phyloP scores from a whole-genome alignment of 1,284 basidiomycete genomes.

The Phellinidium pouzarii region DNA sequence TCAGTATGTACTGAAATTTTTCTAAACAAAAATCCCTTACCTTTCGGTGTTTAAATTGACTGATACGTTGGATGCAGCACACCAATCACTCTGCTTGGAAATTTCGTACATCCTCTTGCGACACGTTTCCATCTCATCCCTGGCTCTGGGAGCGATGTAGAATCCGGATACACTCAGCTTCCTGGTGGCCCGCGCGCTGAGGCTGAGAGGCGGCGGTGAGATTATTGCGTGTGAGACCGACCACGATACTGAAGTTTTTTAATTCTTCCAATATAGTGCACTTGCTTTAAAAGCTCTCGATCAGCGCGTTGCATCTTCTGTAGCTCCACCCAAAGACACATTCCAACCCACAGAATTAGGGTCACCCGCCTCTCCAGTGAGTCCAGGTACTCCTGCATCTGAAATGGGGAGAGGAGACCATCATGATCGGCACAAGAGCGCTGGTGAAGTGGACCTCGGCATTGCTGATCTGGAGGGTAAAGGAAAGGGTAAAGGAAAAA shows the following conservation, averaged over 20 bases:
- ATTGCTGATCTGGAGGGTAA: slow-evolving; percentile 19
- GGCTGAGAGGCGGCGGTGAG: slow-evolving; percentile 84
- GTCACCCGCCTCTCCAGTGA: slow-evolving; percentile 24
- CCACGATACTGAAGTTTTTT: slow-evolving; percentile 9
- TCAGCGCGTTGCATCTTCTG: slow-evolving; percentile 73
- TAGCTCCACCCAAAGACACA: slow-evolving; percentile 35
- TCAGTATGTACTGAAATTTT: slow-evolving; percentile 60
- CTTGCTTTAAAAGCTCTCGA: slow-evolving; percentile 95
- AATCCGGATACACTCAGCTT: slow-evolving; percentile 69
- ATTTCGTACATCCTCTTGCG: slow-evolving; percentile 63
- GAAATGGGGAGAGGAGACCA: slow-evolving; percentile 30
- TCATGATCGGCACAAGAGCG: slow-evolving; percentile 23
- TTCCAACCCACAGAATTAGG: slow-evolving; percentile 30
- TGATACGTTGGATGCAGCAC: slow-evolving; percentile 33
- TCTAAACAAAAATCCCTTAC: slow-evolving; percentile 39
- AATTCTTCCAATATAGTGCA: slow-evolving; percentile 44
- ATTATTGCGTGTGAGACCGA: slow-evolving; percentile 13
- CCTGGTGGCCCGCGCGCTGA: slow-evolving; percentile 87
- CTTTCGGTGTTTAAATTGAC: no score
- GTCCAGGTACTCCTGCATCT: slow-evolving; percentile 26
- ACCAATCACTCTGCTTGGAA: slow-evolving; percentile 63
- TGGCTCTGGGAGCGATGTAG: slow-evolving; percentile 54
- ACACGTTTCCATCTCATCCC: slow-evolving; percentile 79
- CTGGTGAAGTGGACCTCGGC: slow-evolving; percentile 26
- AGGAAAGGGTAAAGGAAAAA: slow-evolving; percentile 10